Evolutionary conservation across 345 rosid species (phyloP).

Genomic region (Crucihimalaya himalaica): DNA sequence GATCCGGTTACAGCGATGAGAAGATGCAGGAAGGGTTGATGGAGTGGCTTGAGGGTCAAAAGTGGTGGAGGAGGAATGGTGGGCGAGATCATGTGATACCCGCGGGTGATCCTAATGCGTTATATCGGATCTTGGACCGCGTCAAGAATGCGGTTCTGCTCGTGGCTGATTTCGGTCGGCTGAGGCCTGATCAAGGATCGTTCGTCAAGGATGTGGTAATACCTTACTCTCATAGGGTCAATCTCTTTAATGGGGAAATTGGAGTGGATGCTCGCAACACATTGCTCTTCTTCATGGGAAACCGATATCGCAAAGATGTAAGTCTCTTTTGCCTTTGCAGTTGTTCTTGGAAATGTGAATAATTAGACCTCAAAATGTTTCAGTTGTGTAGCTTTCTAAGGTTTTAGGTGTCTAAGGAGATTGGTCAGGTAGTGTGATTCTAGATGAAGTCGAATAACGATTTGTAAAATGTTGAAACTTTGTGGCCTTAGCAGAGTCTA

Average conservation of each 20-base stretch:
- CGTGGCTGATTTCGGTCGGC: constrained; percentile 83
- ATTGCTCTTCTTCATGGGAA: constrained; percentile 96
- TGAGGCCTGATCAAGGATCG: constrained; percentile 85
- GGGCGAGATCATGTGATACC: constrained; percentile 83
- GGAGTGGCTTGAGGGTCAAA: constrained; percentile 81
- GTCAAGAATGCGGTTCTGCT: constrained; percentile 68
- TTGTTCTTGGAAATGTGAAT: not conserved
- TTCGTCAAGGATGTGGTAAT: constrained; percentile 85
- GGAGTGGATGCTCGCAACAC: constrained; percentile 65
- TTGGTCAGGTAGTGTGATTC: not conserved
- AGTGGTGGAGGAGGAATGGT: constrained; percentile 73
- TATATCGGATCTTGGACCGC: constrained; percentile 62
- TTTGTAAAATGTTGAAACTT: constrained; percentile 15
- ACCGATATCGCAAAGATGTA: constrained; percentile 93
- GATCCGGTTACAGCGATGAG: constrained; percentile 73
- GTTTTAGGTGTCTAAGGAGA: not conserved
- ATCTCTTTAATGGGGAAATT: constrained; percentile 61
- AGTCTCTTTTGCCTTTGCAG: not conserved
- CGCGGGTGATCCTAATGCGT: constrained; percentile 93
- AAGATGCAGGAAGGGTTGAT: constrained; percentile 76
- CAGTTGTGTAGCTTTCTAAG: not conserved
- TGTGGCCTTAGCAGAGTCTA: constrained; percentile 3
- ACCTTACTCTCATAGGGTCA: constrained; percentile 88
- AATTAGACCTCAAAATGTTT: not conserved
- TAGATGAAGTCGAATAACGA: not conserved